A percentile compares a stretch with the other conserved stretches of the same genome.
Evolutionary conservation across 805 yeast genomes (phyloP).

Genomic region (Saccharomycopsis sp.): DNA sequence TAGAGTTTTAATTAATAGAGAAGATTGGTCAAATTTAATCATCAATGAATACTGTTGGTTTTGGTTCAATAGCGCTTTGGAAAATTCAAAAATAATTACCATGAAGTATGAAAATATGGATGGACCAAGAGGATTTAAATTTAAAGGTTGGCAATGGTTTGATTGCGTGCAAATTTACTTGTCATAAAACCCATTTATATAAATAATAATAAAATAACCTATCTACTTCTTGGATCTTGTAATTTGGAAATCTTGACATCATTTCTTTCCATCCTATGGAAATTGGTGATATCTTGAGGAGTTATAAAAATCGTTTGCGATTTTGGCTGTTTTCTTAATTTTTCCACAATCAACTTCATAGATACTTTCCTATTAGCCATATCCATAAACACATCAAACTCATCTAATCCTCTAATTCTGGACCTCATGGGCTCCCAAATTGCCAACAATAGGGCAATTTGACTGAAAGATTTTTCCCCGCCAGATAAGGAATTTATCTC

Average conservation of each 20-base stretch:
- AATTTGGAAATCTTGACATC: slow-evolving; percentile 54
- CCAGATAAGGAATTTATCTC: slow-evolving; percentile 84
- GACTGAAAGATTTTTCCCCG: slow-evolving; percentile 93
- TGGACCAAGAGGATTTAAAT: too few species aligned
- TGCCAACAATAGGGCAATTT: slow-evolving; percentile 74
- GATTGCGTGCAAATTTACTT: too few species aligned
- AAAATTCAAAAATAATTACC: too few species aligned
- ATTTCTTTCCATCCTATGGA: slow-evolving; percentile 49
- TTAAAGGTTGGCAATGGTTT: too few species aligned
- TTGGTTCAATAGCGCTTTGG: too few species aligned
- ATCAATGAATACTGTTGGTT: too few species aligned
- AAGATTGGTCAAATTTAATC: too few species aligned
- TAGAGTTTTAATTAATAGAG: too few species aligned
- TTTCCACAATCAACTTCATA: slow-evolving; percentile 59
- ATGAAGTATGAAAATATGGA: too few species aligned
- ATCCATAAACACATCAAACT: slow-evolving; percentile 97
- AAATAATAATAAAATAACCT: too few species aligned
- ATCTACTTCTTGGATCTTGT: slow-evolving; percentile 23
- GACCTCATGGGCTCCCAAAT: slow-evolving; percentile 93
- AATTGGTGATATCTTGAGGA: slow-evolving; percentile 73
- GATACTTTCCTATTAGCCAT: slow-evolving; percentile 78
- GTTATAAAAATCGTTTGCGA: slow-evolving; percentile 90
- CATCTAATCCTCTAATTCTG: slow-evolving; percentile 83
- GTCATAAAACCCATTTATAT: too few species aligned
- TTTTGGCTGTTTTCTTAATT: slow-evolving; percentile 49